Evolutionary conservation across 1,139 yeast genomes (phyloP).

Genomic region (Geotrichum histeridarum): DNA sequence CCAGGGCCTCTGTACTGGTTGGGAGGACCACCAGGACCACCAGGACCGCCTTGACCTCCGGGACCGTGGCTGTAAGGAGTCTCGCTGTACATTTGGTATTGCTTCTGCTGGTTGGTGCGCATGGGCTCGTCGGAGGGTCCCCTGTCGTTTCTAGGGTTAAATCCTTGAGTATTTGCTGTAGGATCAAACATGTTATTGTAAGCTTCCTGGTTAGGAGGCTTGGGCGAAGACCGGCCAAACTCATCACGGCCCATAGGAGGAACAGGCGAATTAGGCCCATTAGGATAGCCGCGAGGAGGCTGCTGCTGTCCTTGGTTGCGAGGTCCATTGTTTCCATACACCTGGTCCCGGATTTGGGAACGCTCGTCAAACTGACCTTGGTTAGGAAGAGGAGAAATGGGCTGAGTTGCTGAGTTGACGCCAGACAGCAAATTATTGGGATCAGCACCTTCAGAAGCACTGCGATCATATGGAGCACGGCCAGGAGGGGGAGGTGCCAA

Average conservation of each 20-base stretch:
- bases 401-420: background rate
- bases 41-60: background rate
- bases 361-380: background rate
- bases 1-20: constrained; percentile 91
- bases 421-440: constrained; percentile 3
- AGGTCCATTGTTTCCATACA: background rate
- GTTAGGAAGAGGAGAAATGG: background rate
- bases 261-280: constrained; percentile 31
- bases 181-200: constrained; percentile 27
- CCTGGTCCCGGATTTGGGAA: background rate
- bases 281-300: background rate
- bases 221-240: background rate
- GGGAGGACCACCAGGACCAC: constrained; percentile 80
- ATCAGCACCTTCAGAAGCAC: constrained; percentile 3
- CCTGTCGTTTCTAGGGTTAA: background rate
- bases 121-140: background rate
- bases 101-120: constrained; percentile 4
- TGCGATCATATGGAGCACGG: background rate
- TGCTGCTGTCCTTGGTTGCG: background rate
- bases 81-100: constrained; percentile 1
- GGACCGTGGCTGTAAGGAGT: background rate
- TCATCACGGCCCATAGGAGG: background rate
- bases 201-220: constrained; percentile 48
- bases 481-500: background rate
- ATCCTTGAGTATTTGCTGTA: constrained; percentile 57